Conservation (phyloP, 106 monocot species). For the Dendrobium officinale region DNA sequence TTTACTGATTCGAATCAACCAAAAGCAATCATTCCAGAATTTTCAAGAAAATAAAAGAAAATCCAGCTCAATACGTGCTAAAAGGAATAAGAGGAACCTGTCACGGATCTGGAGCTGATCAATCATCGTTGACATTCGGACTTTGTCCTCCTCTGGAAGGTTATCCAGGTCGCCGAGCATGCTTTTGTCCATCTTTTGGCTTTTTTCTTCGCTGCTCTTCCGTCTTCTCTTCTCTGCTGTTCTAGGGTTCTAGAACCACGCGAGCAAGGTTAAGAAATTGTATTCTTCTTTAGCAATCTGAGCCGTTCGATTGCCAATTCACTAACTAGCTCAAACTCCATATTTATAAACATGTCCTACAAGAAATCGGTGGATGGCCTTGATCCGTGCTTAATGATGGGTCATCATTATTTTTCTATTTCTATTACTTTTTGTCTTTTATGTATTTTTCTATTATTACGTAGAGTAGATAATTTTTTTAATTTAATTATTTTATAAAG, state of each 20-base stretch:
- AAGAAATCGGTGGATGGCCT: too few relatives aligned
- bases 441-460: too few relatives aligned
- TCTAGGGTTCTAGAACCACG: conserved; percentile 6
- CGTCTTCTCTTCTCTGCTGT: not conserved
- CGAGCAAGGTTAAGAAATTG: not conserved
- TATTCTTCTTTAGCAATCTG: not conserved
- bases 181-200: conserved; percentile 78
- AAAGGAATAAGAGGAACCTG: conserved; percentile 34
- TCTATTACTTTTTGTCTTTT: too few relatives aligned
- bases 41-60: not conserved
- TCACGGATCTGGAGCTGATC: conserved; percentile 97
- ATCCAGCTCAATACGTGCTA: not conserved
- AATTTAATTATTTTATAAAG: too few relatives aligned
- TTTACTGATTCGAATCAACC: not conserved
- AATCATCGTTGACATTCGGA: conserved; percentile 85
- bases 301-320: not conserved
- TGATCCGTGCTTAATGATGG: too few relatives aligned
- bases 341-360: too few relatives aligned
- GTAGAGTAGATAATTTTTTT: too few relatives aligned
- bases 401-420: too few relatives aligned
- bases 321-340: too few relatives aligned
- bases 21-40: not conserved
- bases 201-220: not conserved
- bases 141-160: conserved; percentile 83
- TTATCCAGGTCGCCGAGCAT: conserved; percentile 75